Evolutionary conservation across 2,329 filamentous ascomycete genomes (phyloP).

Genomic region (Botrytis medusae): DNA sequence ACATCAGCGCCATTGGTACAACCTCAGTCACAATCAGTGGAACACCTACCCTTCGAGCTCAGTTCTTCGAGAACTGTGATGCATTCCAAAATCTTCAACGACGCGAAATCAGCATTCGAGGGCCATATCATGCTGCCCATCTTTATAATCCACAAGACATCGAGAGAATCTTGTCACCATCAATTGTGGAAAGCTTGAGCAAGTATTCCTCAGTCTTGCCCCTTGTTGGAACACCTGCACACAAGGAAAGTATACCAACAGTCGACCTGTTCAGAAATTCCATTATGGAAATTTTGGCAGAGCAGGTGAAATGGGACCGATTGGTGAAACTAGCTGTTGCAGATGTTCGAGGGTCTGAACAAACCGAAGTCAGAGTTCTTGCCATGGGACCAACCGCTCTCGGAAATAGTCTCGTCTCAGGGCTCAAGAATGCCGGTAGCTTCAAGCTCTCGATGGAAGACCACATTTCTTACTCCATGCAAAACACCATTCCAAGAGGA

Average conservation of each 20-base stretch:
- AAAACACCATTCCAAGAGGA: conserved; percentile 26
- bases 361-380: conserved; percentile 26
- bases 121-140: conserved; percentile 39
- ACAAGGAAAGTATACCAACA: conserved; percentile 17
- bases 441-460: conserved; percentile 27
- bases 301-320: conserved; percentile 28
- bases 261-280: conserved; percentile 27
- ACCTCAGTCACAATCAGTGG: conserved; percentile 32
- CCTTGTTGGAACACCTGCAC: conserved; percentile 21
- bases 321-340: conserved; percentile 24
- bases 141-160: conserved; percentile 35
- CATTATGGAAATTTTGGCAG: conserved; percentile 27
- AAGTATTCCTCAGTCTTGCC: conserved; percentile 24
- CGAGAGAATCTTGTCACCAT: conserved; percentile 27
- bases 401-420: conserved; percentile 21
- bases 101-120: conserved; percentile 30
- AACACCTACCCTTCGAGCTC: conserved; percentile 25
- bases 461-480: conserved; percentile 26
- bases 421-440: conserved; percentile 15
- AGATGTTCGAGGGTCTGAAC: conserved; percentile 21
- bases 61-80: conserved; percentile 25
- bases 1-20: conserved; percentile 28
- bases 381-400: conserved; percentile 32
- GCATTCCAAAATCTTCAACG: conserved; percentile 25
- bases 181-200: conserved; percentile 22